Percentiles rank a stretch among this genome's conserved stretches.
Conservation (phyloP, 78 protist genomes). For the Salpingoeca rosetta region DNA sequence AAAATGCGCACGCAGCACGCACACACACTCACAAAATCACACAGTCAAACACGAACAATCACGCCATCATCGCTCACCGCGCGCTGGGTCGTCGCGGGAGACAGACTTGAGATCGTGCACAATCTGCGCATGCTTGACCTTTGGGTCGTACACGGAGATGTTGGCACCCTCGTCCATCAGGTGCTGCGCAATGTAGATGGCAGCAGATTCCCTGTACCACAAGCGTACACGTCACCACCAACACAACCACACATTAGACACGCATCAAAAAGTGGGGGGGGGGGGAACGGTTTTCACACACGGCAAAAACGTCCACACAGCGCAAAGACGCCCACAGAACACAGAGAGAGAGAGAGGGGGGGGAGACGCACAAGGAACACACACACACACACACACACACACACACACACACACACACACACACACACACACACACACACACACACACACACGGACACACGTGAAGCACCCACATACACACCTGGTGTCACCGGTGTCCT, state of each 20-base stretch:
- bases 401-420: not conserved
- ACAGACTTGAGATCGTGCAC: constrained; percentile 6
- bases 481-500: constrained; percentile 82
- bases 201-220: constrained; percentile 73
- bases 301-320: too few relatives aligned
- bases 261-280: too few relatives aligned
- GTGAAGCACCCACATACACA: not conserved
- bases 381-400: not conserved
- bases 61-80: too few relatives aligned
- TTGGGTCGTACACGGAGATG: constrained; percentile 86
- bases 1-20: not conserved
- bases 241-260: too few relatives aligned
- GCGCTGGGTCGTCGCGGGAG: not conserved
- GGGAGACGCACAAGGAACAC: not conserved
- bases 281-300: too few relatives aligned
- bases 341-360: not conserved
- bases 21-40: not conserved
- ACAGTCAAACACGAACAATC: too few relatives aligned
- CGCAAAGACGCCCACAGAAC: not conserved
- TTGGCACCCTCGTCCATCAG: constrained; percentile 77
- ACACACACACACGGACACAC: not conserved
- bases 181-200: constrained; percentile 46
- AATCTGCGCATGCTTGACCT: constrained; percentile 51
- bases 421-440: not conserved
- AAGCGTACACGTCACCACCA: too few relatives aligned